Conservation (phyloP, 352 stramenopile genomes). For the Pythium volutum region DNA sequence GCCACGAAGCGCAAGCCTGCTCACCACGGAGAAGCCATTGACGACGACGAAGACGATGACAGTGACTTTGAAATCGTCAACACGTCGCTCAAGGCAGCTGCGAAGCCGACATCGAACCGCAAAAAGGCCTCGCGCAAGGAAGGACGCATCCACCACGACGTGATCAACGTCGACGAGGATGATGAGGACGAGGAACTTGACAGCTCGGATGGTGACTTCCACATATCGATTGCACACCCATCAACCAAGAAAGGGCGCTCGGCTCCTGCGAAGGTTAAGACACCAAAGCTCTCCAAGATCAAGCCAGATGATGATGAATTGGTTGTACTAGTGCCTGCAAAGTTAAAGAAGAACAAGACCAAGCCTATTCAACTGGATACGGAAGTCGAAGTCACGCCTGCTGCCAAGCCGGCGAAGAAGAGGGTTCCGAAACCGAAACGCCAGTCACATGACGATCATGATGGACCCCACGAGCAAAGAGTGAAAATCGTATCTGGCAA, state of each 20-base stretch:
- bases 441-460: not conserved
- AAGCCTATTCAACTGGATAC: not conserved
- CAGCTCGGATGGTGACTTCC: not conserved
- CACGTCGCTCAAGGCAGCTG: not conserved
- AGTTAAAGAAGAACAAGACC: slow-evolving; percentile 15
- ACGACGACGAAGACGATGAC: slow-evolving; percentile 10
- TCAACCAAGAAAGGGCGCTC: not conserved
- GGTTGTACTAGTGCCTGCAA: not conserved
- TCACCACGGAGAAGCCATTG: slow-evolving; percentile 7
- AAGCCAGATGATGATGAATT: not conserved
- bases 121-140: slow-evolving; percentile 26
- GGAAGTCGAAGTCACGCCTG: not conserved
- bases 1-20: not conserved
- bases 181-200: slow-evolving; percentile 1
- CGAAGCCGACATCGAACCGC: not conserved
- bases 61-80: slow-evolving; percentile 18
- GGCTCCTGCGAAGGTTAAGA: not conserved
- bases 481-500: not conserved
- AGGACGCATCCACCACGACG: slow-evolving; percentile 15
- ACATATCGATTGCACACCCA: slow-evolving; percentile 1
- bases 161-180: slow-evolving; percentile 19
- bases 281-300: not conserved
- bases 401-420: slow-evolving; percentile 12
- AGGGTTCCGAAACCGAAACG: slow-evolving; percentile 2
- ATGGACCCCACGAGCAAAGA: not conserved